These are phyloP conservation scores for Diaporthe longicolla DNA, from an alignment of 2,329 filamentous ascomycete species.

Conservation along the genomic window DNA sequence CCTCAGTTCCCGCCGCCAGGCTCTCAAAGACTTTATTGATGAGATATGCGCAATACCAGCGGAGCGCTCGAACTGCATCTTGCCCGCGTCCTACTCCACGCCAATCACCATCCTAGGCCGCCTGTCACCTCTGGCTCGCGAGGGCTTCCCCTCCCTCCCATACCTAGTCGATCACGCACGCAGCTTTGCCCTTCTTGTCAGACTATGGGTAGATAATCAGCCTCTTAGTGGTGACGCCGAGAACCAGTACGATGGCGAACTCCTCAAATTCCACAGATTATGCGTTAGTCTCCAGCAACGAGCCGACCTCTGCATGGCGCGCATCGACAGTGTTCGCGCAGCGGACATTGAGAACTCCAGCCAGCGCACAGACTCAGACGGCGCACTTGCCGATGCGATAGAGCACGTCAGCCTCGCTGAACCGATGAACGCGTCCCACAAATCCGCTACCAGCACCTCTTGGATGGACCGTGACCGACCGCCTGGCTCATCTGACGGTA, in stretches of 20 bases:
- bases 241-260: slow-evolving; percentile 64
- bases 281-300: slow-evolving; percentile 66
- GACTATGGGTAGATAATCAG: slow-evolving; percentile 78
- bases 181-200: slow-evolving; percentile 86
- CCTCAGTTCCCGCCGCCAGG: slow-evolving; percentile 78
- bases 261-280: slow-evolving; percentile 66
- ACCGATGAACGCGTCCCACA: slow-evolving; percentile 53
- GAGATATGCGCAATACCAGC: slow-evolving; percentile 86
- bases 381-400: slow-evolving; percentile 60
- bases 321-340: slow-evolving; percentile 61
- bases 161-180: slow-evolving; percentile 92
- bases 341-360: slow-evolving; percentile 53
- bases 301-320: slow-evolving; percentile 65
- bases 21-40: slow-evolving; percentile 91
- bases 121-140: slow-evolving; percentile 82
- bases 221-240: slow-evolving; percentile 48
- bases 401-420: slow-evolving; percentile 60
- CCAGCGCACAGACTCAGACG: slow-evolving; percentile 47
- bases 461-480: slow-evolving; percentile 56
- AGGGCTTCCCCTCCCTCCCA: slow-evolving; percentile 93
- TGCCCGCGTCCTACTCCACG: slow-evolving; percentile 91
- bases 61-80: slow-evolving; percentile 73
- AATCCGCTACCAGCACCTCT: slow-evolving; percentile 48
- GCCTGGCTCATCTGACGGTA: slow-evolving; percentile 65
- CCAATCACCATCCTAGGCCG: slow-evolving; percentile 91